Conservation (phyloP, 2,329 filamentous ascomycete species). For the Lasiodiplodia sp. region DNA sequence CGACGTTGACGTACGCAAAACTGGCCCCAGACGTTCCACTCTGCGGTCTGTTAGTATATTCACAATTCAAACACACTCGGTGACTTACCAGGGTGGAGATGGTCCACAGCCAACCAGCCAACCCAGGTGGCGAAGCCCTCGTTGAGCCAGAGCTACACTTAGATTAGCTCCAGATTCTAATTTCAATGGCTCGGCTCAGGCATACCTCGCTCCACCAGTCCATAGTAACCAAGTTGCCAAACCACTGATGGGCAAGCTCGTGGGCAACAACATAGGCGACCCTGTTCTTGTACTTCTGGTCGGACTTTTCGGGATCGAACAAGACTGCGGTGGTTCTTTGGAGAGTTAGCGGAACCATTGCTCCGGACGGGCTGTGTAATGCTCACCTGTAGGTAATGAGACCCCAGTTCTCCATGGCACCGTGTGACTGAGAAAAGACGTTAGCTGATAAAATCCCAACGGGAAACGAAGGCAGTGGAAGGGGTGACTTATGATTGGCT, state of each 20-base stretch:
- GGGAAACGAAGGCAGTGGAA: not conserved
- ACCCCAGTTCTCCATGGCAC: slow-evolving; percentile 96
- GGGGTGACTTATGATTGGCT: slow-evolving; percentile 53
- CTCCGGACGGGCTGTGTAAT: not conserved
- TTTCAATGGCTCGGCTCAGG: too few relatives aligned
- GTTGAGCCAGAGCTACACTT: slow-evolving; percentile 76
- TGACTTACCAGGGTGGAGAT: slow-evolving; percentile 76
- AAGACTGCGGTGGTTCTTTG: slow-evolving; percentile 82
- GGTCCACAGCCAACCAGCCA: slow-evolving; percentile 89
- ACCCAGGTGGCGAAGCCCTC: slow-evolving; percentile 99
- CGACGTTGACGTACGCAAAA: slow-evolving; percentile 75
- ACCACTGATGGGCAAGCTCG: slow-evolving; percentile 96
- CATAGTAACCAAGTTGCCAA: slow-evolving; percentile 94
- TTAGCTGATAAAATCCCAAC: slow-evolving; percentile 44
- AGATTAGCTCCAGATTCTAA: slow-evolving; percentile 11
- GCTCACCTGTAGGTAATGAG: slow-evolving; percentile 83
- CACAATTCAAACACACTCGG: not conserved
- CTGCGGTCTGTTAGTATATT: slow-evolving; percentile 50
- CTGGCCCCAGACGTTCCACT: slow-evolving; percentile 98
- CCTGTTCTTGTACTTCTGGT: slow-evolving; percentile 88
- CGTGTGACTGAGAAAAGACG: slow-evolving; percentile 61
- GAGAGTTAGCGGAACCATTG: slow-evolving; percentile 24
- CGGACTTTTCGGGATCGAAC: slow-evolving; percentile 93
- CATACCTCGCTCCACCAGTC: slow-evolving; percentile 86
- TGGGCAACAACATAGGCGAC: slow-evolving; percentile 98